Evolutionary conservation across 2,329 filamentous ascomycete species (phyloP), one percentile per base, ranked within the genome.

Genomic region (Myriosclerotinia duriaeana): DNA sequence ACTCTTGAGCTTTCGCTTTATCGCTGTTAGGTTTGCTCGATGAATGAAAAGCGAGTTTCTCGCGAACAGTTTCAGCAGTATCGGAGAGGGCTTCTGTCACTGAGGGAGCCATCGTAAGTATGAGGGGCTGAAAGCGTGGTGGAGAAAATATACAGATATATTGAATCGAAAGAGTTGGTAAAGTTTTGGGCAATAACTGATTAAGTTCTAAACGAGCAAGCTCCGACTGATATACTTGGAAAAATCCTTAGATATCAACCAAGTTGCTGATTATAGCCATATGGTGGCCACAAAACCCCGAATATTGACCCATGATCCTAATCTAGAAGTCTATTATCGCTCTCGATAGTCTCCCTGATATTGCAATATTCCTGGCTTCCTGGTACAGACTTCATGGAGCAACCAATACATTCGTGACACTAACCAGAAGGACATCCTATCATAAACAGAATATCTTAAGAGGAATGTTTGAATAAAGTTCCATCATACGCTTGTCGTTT

Each of bases 21-120:
- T 34, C 50, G n/a, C 22, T 55, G 11, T 67, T 56, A n/a, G 30
- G 44, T 1, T 54, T 61, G 12, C 58, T 59, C 17, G 71, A 53
- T 40, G 68, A 67, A 8, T 72, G 54, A 17, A 69, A 53, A 53
- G 63, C 67, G 40, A 74, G 56, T 63, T 74, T 73, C 56, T 72
- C 68, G 14, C 72, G 72, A 54, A 74, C 70, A 7, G 71, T 54
- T 30, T 74, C 71, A 38, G 72, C 64, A 3, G 71, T 66, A 14
- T 72, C 64, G 26, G 68, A 52, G 15, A 72, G 65, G 1, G 71
- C 65, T 65, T 75, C 72, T 5, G 71, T 62, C 12, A 74, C 55
- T 52, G 73, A 74, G 20, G 73, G 72, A 14, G 72, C 69, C 73
- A 75, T 75, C 30, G 30, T 63, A 30, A 9, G 17, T 20, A n/a